Base-by-base conservation (phyloP, 495 filamentous ascomycete species). In the Hyaloscypha finlandica region DNA sequence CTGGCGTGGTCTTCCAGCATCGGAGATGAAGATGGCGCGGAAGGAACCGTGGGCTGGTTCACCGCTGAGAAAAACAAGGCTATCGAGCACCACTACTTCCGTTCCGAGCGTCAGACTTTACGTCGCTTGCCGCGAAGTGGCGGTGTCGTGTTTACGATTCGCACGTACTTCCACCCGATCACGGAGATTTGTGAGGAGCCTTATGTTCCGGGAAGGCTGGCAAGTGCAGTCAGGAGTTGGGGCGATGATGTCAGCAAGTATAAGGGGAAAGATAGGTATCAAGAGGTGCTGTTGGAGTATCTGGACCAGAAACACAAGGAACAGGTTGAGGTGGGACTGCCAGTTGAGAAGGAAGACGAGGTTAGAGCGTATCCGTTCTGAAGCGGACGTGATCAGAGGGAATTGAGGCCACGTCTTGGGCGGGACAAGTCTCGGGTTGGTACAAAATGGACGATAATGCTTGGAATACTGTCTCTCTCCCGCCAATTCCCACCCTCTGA, bases 211-310 rank as follows among this genome's bases (percentile, higher is more conserved):
- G 90, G 90, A 0, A 71, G 91, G 55, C 73, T 94, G 74, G 90
- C 90, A 35, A 88, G 85, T 66, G 91, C 88, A 30, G 76, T 94
- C 14, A 77, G 93, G 65, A 96, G 91, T 78, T 96, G 93, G 93
- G 90, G 90, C 1, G 88, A 92, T 59, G 90, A 95, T 82, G 93
- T 96, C 11, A 84, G 85, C 37, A 79, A 79, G 77, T 96, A 97
- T 76, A 96, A 96, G 80, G 93, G 93, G 22, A 89, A 84, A 79
- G 91, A 92, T 72, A 86, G 81, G 74, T 96, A 92, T 78, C 83
- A 84, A 67, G 89, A 91, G 39, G 88, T 96, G 4, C 75, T 97
- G 75, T 77, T 96, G 70, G 90, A 93, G 79, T 97, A 88, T 79
- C 74, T 97, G 74, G 93, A 96, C 79, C 71, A 70, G 74, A 90